A percentile compares a stretch with the other conserved stretches of the same genome.
Conservation (phyloP, 2,329 filamentous ascomycete species). For the Claviceps pazoutovae region DNA sequence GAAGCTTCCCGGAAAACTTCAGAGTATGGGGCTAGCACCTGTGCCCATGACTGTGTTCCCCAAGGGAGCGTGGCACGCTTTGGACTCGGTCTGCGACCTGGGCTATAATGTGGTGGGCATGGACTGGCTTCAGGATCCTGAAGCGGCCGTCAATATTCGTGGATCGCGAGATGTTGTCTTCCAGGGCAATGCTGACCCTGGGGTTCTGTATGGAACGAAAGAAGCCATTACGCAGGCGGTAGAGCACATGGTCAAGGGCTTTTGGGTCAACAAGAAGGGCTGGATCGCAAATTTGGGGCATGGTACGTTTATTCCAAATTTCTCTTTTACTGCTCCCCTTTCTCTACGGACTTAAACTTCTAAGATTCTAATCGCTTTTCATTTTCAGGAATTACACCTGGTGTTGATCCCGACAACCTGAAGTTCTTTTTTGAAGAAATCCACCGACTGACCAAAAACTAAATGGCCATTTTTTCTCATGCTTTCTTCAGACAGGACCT, state of each 20-base stretch:
- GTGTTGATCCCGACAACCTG: slow-evolving; percentile 84
- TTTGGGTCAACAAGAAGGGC: slow-evolving; percentile 64
- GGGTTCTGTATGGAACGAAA: slow-evolving; percentile 74
- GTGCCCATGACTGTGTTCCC: slow-evolving; percentile 98
- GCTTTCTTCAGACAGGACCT: no score
- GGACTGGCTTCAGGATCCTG: slow-evolving; percentile 88
- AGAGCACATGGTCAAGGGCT: slow-evolving; percentile 75
- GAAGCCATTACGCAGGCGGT: slow-evolving; percentile 72
- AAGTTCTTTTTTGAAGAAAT: slow-evolving; percentile 92
- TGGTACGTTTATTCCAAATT: slow-evolving; percentile 34
- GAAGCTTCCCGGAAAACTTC: slow-evolving; percentile 60
- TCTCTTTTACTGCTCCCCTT: background rate
- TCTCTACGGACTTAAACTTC: no score
- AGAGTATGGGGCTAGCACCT: slow-evolving; percentile 58
- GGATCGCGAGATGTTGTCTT: slow-evolving; percentile 61
- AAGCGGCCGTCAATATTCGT: slow-evolving; percentile 68
- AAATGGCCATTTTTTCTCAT: background rate
- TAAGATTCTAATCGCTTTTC: background rate
- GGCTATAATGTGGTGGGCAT: slow-evolving; percentile 90
- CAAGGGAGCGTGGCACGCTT: slow-evolving; percentile 91
- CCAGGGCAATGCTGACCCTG: slow-evolving; percentile 93
- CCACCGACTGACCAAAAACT: slow-evolving; percentile 49
- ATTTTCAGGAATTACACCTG: slow-evolving; percentile 71
- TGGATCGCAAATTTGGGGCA: slow-evolving; percentile 98
- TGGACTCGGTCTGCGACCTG: slow-evolving; percentile 73